phyloP scores from a whole-genome alignment of 441 rosid species.

The Francoa sonchifolia region DNA sequence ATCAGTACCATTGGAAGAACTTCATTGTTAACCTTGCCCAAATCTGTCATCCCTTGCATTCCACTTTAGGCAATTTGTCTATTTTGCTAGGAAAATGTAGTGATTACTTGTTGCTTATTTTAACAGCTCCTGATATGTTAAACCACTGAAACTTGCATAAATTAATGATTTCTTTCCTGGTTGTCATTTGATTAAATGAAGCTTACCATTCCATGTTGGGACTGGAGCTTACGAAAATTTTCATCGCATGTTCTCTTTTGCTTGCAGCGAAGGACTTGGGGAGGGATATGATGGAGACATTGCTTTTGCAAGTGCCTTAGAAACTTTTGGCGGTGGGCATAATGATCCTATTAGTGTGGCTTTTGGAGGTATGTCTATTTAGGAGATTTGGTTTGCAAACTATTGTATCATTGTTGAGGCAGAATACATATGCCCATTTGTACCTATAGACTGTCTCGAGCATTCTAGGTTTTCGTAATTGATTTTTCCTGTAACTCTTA shows the following conservation, averaged over 20 bases:
- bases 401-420: neutral
- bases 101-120: too few species aligned
- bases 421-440: neutral
- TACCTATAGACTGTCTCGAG: conserved; percentile 5
- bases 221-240: conserved; percentile 9
- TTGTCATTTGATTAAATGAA: neutral
- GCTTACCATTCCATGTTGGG: too few species aligned
- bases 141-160: neutral
- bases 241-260: conserved; percentile 11
- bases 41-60: too few species aligned
- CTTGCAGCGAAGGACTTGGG: conserved; percentile 92
- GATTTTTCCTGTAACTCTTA: neutral
- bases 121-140: neutral
- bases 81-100: too few species aligned
- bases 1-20: too few species aligned
- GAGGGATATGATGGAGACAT: conserved; percentile 99
- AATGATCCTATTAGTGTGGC: conserved; percentile 97
- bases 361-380: conserved; percentile 64
- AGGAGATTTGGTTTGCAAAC: conserved; percentile 8
- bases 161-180: neutral
- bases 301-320: conserved; percentile 98
- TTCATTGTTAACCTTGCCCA: too few species aligned
- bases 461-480: too few species aligned
- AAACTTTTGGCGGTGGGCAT: conserved; percentile 97
- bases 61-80: too few species aligned